Conservation (phyloP, 2,329 filamentous ascomycete species). For the Verticillium zaregamsianum region DNA sequence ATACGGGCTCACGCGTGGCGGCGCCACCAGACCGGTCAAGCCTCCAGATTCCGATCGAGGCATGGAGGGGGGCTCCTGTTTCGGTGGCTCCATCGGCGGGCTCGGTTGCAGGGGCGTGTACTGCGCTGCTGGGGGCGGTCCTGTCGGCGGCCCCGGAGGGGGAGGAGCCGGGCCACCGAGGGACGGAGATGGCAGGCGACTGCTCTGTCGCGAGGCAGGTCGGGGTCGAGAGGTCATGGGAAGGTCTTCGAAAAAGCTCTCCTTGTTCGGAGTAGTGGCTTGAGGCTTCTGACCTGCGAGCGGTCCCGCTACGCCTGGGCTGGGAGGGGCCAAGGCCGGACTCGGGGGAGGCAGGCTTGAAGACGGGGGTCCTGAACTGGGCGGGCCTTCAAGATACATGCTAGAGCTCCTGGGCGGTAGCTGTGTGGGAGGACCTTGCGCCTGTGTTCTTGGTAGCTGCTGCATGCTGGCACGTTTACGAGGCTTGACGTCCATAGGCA, state of each 20-base stretch:
- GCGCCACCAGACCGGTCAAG: constrained; percentile 44
- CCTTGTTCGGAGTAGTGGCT: constrained; percentile 33
- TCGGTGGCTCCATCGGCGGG: constrained; percentile 9
- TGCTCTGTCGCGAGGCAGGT: constrained; percentile 52
- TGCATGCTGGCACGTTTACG: constrained; percentile 60
- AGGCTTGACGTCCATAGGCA: constrained; percentile 83
- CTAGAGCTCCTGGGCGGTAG: constrained; percentile 61
- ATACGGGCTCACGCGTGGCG: constrained; percentile 50
- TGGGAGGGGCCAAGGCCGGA: constrained; percentile 20
- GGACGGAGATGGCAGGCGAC: constrained; percentile 36
- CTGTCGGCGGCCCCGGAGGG: constrained; percentile 24
- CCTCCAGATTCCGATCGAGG: constrained; percentile 12
- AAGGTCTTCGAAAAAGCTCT: constrained; percentile 75
- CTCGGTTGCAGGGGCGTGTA: constrained; percentile 14
- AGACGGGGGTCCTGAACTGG: constrained; percentile 12
- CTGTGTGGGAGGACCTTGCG: constrained; percentile 35
- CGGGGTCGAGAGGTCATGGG: constrained; percentile 60
- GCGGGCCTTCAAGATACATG: constrained; percentile 33
- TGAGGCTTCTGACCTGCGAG: constrained; percentile 27
- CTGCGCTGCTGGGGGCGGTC: constrained; percentile 17
- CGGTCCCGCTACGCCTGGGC: constrained; percentile 27
- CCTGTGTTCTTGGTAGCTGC: constrained; percentile 43
- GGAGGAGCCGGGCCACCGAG: constrained; percentile 30
- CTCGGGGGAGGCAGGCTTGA: constrained; percentile 22
- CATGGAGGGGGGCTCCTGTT: constrained; percentile 2